Base-by-base conservation (phyloP, 2,329 filamentous ascomycete species). In the Colletotrichum chrysophilum region DNA sequence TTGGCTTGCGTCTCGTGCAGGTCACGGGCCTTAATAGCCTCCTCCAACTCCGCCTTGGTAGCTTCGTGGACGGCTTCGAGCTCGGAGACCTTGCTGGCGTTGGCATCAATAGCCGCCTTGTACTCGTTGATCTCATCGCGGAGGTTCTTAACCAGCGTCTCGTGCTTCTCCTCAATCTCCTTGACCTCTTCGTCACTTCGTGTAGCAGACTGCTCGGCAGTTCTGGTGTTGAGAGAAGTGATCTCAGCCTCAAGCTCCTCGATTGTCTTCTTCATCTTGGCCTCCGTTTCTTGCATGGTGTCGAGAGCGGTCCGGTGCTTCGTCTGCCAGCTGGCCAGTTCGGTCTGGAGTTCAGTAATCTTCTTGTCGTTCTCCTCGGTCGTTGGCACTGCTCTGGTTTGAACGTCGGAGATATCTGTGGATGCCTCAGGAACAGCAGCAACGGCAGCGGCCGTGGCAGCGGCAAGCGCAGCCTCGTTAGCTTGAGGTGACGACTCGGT, bases 41-140 rank as follows among this genome's bases (percentile, higher is more conserved):
- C 90, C 52, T 95, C 91, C 13, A 97, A 89, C 79, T 96, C 91
- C 62, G 89, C 85, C 80, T 92, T 91, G 66, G 94, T 91, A 30
- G 89, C 89, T 36, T 90, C 84, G 81, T 97, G 94, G 5, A 93
- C 91, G 77, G 93, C 86, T 83, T 98, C 95, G 16, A 98, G 88
- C 78, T 94, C 91, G 4, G 92, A 89, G 34, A 98, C 92, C 79
- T 93, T 94, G 52, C 89, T 82, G 14, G 92, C 88, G 79, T 96
- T 95, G 78, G 87, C 89, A 77, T 90, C 89, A 79, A 97, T 93
- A 48, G 94, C 91, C 5, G 89, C 86, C 85, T 94, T 96, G 85
- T 98, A 96, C 81, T 95, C 93, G 67, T 96, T 92, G 69, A 98
- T 93, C 82, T 98, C 93, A 75, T 86, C 89, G 77, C 94, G 94